Evolutionary conservation across 768 basidiomycete species (phyloP).

Genomic region (Ramaria sp.): DNA sequence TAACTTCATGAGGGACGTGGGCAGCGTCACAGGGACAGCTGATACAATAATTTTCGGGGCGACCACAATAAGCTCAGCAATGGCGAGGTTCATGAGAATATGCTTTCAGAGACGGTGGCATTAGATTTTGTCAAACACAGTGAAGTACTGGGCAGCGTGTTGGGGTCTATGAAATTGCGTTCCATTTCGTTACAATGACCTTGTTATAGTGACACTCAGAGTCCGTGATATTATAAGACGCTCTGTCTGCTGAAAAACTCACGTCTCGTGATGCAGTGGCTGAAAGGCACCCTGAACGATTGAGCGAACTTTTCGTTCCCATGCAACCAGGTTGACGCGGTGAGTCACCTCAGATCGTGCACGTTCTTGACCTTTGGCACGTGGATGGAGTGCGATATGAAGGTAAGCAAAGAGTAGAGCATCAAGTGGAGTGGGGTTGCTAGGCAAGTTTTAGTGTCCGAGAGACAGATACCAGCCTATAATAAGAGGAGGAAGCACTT

Average conservation of each 20-base stretch:
- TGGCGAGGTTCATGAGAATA: no score
- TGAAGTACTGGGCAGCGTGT: no score
- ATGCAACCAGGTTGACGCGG: slow-evolving; percentile 67
- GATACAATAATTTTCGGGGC: no score
- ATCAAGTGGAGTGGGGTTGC: slow-evolving; percentile 69
- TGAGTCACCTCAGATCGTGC: slow-evolving; percentile 57
- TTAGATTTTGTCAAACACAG: no score
- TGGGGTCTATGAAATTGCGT: no score
- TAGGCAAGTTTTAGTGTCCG: slow-evolving; percentile 18
- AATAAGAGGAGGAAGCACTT: slow-evolving; percentile 1
- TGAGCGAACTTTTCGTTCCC: slow-evolving; percentile 62
- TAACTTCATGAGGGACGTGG: no score
- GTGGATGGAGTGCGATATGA: slow-evolving; percentile 47
- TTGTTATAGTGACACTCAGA: no score
- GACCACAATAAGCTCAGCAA: no score
- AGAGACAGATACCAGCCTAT: not conserved
- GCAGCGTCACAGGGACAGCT: no score
- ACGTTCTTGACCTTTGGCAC: slow-evolving; percentile 18
- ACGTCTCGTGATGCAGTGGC: not conserved
- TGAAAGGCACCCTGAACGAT: slow-evolving; percentile 45
- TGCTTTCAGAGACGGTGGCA: no score
- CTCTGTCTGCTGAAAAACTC: not conserved
- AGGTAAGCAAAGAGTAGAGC: slow-evolving; percentile 78
- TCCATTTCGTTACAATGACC: no score
- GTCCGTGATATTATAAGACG: no score